Conservation (phyloP, 1,284 basidiomycete species). For the Bjerkandera adusta region DNA sequence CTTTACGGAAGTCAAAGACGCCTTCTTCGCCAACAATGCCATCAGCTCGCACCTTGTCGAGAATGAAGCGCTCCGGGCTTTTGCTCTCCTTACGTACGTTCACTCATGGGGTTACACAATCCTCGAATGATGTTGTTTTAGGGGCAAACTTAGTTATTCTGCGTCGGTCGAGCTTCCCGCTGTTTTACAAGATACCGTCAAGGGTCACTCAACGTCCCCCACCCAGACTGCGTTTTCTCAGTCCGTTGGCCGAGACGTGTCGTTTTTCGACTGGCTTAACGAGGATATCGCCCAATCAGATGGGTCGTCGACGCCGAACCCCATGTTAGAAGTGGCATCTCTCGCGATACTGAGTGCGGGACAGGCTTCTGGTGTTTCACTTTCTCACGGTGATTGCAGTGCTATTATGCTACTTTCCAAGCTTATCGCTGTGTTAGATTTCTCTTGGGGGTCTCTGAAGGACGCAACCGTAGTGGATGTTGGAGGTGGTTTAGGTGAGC, state of each 20-base stretch:
- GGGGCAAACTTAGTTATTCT: slow-evolving; percentile 2
- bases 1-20: slow-evolving; percentile 11
- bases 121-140: not conserved
- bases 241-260: slow-evolving; percentile 2
- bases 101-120: too few species aligned
- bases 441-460: slow-evolving; percentile 16
- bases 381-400: slow-evolving; percentile 10
- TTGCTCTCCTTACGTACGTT: not conserved
- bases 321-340: slow-evolving; percentile 9
- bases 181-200: slow-evolving; percentile 11
- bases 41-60: slow-evolving; percentile 7
- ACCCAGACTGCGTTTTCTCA: slow-evolving; percentile 11
- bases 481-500: slow-evolving; percentile 20
- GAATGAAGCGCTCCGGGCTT: slow-evolving; percentile 12
- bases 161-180: slow-evolving; percentile 12
- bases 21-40: slow-evolving; percentile 11
- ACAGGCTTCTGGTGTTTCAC: slow-evolving; percentile 7
- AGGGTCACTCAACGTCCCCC: not conserved
- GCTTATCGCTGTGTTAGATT: too few species aligned
- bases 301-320: slow-evolving; percentile 1
- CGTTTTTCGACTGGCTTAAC: slow-evolving; percentile 15
- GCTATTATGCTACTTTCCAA: not conserved
- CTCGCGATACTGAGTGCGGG: slow-evolving; percentile 16
- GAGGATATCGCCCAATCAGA: slow-evolving; percentile 4
- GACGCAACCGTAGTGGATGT: too few species aligned